Conservation (phyloP, 306 rosid genomes). For the Adenanthera pavonina region DNA sequence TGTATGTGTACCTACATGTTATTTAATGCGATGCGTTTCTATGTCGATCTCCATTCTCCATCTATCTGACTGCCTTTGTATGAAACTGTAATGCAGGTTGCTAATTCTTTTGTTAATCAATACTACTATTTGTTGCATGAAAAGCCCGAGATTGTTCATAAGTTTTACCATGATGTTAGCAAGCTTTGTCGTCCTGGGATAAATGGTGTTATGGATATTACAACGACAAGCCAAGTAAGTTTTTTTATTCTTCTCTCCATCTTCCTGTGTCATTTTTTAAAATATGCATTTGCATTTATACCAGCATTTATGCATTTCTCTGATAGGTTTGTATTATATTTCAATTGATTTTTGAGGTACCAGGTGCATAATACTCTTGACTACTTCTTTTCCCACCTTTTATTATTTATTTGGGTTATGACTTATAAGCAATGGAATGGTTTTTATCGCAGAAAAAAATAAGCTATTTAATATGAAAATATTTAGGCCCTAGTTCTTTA, state of each 20-base stretch:
- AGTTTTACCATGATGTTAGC: slow-evolving; percentile 78
- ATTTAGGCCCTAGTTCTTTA: neutral
- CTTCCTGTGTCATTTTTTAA: too few species aligned
- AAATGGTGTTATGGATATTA: slow-evolving; percentile 61
- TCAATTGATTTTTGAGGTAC: neutral
- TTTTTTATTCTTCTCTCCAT: neutral
- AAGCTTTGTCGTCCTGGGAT: slow-evolving; percentile 77
- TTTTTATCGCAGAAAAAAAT: too few species aligned
- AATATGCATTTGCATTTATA: too few species aligned
- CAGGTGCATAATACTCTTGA: neutral
- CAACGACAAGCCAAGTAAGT: slow-evolving; percentile 76
- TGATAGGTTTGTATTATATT: neutral
- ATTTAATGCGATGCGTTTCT: neutral
- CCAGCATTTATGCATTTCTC: neutral
- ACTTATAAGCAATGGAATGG: neutral
- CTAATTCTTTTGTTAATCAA: slow-evolving; percentile 78
- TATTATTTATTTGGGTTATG: neutral
- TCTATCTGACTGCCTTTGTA: slow-evolving; percentile 17
- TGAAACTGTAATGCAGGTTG: slow-evolving; percentile 58
- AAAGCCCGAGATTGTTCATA: slow-evolving; percentile 76
- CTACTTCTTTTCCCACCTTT: neutral
- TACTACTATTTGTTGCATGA: slow-evolving; percentile 80
- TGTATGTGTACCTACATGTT: slow-evolving; percentile 50
- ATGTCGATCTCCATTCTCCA: neutral
- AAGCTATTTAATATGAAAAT: neutral